Base-by-base conservation (phyloP, 2,329 filamentous ascomycete genomes). In the Diaporthe capsici region DNA sequence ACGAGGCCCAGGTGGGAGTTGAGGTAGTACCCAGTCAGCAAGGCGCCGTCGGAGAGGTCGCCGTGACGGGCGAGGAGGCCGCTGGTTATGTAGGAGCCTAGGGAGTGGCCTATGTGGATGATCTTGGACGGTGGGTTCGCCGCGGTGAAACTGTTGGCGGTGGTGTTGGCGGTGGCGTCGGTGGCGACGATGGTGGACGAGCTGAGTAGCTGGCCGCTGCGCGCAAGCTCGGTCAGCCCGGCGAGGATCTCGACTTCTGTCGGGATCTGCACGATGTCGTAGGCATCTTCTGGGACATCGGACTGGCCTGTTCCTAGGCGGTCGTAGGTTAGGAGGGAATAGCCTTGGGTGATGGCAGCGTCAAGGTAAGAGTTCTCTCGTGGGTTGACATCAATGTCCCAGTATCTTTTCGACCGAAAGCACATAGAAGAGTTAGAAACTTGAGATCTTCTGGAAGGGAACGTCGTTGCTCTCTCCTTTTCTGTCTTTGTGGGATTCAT, bases 311-410 rank as follows among this genome's bases (percentile, higher is more conserved):
- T 79, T n/a, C 84, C 84, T 13, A 85, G 79, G 44, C 84, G 82
- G 77, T 85, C 84, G 75, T 84, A 86, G 22, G 83, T 83, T 13
- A 86, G 80, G 25, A 84, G 84, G 42, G 83, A 80, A 77, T 85
- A 86, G 53, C 84, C 84, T 60, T 81, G 81, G 37, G 76, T 78
- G 70, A 84, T 78, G 17, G 81, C 78, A 10, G 82, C 80, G 49
- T 85, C 81, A 70, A 86, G 81, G 75, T 84, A 85, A 25, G 83
- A 84, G 76, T 84, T 80, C 49, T 82, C 80, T 72, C 80, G 80
- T 22, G 79, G 80, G 42, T 80, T 60, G 76, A 81, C 78, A 42
- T 80, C 55, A 73, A 82, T 75, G 68, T 84, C 83, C 81, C 83
- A 84, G 77, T 85, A 84, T 60, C 82, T 81, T 42, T 42, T 44